phyloP scores from a whole-genome alignment of 192 early-diverging fungal species.

The Backusella tarrabulga region DNA sequence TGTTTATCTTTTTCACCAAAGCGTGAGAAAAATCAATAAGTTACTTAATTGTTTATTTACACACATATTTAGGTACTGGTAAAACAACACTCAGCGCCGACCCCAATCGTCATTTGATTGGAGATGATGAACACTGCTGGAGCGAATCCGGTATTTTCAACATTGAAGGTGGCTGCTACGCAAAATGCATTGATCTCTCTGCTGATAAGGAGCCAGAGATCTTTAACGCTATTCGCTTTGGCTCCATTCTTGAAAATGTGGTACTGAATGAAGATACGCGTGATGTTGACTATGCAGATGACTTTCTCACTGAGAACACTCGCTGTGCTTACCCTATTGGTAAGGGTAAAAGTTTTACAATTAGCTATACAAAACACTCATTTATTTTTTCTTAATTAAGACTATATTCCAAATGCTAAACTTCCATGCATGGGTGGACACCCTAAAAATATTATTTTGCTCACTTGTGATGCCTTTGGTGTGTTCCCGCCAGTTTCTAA shows the following conservation, averaged over 20 bases:
- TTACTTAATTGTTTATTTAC: not conserved
- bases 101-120: conserved; percentile 86
- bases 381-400: conserved; percentile 25
- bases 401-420: conserved; percentile 92
- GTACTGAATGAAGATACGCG: conserved; percentile 72
- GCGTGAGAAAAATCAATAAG: conserved; percentile 2
- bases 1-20: not conserved
- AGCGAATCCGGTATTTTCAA: conserved; percentile 94
- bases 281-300: conserved; percentile 80
- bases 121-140: conserved; percentile 99
- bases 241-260: conserved; percentile 92
- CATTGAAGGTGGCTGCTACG: conserved; percentile 99
- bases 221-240: conserved; percentile 92
- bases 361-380: not conserved
- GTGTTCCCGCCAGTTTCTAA: conserved; percentile 90
- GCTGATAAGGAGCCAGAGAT: conserved; percentile 98
- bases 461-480: conserved; percentile 97
- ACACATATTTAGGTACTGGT: conserved; percentile 64
- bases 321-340: conserved; percentile 91
- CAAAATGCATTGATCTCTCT: conserved; percentile 93
- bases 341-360: conserved; percentile 2
- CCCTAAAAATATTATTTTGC: conserved; percentile 92
- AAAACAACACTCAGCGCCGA: conserved; percentile 98
- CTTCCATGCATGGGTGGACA: conserved; percentile 87
- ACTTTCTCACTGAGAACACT: conserved; percentile 89